Evolutionary conservation across 805 yeast genomes (phyloP).

Genomic region (Osmozyma mogii): DNA sequence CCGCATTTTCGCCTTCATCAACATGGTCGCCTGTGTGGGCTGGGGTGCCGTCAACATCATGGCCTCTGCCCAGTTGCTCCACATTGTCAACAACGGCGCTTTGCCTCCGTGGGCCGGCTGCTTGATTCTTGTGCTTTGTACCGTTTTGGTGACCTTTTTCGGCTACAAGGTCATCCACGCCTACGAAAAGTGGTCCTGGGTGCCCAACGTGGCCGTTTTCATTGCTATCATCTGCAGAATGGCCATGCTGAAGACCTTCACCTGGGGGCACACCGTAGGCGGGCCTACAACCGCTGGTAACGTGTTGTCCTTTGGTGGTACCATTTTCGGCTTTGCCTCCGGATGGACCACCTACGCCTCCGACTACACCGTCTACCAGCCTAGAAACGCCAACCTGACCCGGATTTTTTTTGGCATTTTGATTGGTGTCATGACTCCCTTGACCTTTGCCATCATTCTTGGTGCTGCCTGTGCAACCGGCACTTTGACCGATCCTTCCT

Average conservation of each 20-base stretch:
- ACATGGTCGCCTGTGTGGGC: slow-evolving; percentile 82
- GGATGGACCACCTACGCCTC: slow-evolving; percentile 94
- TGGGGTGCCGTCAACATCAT: slow-evolving; percentile 94
- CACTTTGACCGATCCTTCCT: slow-evolving; percentile 36
- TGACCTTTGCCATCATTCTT: slow-evolving; percentile 63
- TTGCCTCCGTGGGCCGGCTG: slow-evolving; percentile 92
- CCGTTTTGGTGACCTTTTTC: slow-evolving; percentile 68
- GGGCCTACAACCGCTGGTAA: slow-evolving; percentile 69
- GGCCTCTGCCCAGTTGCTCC: slow-evolving; percentile 78
- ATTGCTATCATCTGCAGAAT: slow-evolving; percentile 74
- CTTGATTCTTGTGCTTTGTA: slow-evolving; percentile 57
- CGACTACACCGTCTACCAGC: slow-evolving; percentile 87
- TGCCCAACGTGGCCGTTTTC: slow-evolving; percentile 69
- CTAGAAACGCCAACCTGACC: slow-evolving; percentile 47
- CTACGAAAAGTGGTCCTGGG: slow-evolving; percentile 84
- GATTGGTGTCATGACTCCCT: slow-evolving; percentile 59
- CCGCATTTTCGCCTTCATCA: slow-evolving; percentile 70
- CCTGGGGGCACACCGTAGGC: slow-evolving; percentile 19
- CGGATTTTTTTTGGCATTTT: slow-evolving; percentile 59
- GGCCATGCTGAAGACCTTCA: slow-evolving; percentile 57
- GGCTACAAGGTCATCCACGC: slow-evolving; percentile 78
- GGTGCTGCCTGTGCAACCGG: slow-evolving; percentile 87
- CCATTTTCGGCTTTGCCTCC: slow-evolving; percentile 81
- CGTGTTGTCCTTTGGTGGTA: slow-evolving; percentile 75
- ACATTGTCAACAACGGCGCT: slow-evolving; percentile 58